Evolutionary conservation across 75 land plant species (phyloP), one percentile per base, ranked within the genome.

Genomic region (Pinus albicaulis): DNA sequence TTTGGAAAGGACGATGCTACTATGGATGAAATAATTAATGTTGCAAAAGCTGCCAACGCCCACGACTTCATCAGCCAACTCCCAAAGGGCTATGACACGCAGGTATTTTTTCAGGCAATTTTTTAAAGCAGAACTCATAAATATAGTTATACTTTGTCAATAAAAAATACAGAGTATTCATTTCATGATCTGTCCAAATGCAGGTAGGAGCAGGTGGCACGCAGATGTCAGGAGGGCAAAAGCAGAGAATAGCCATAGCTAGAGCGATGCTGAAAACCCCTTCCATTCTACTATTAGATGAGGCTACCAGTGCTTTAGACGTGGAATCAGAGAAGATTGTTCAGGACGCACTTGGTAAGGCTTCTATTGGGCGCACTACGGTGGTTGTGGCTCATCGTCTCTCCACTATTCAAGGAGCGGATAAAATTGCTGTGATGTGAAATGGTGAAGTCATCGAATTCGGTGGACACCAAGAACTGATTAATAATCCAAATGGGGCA

Each of bases 161-260:
- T 31, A 1, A 31, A 31, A 31, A 31, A 31, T 31, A 31, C 31
- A 1, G 2, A 0, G 31, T 1, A 31, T 31, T 31, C 31, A 31
- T 31, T 31, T 38, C 5, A 38, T 5, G 6, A 6, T 4, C 69
- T 31, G 55, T 31, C 20, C 15, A 59, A n/a, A 60, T 66, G 52
- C 82, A 89, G 90, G 90, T 90, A 55, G 92, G 92, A 36, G 92
- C 87, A 77, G 57, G 83, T 61, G 92, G 90, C 3, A 87, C 87
- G 25, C 87, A 87, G 71, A 76, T 90, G 68, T 90, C 92, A 1
- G 92, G 92, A 13, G 92, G 92, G 0, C 84, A 90, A 71, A 90
- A 87, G 56, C 92, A 90, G 28, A 69, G 92, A 31, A 80, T 87
- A 22, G 92, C 92, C 22, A 85, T 90, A 17, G 90, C 92, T 15